phyloP scores from a whole-genome alignment of 202 grass and related monocot genomes.

The Miscanthus sacchariflorus region DNA sequence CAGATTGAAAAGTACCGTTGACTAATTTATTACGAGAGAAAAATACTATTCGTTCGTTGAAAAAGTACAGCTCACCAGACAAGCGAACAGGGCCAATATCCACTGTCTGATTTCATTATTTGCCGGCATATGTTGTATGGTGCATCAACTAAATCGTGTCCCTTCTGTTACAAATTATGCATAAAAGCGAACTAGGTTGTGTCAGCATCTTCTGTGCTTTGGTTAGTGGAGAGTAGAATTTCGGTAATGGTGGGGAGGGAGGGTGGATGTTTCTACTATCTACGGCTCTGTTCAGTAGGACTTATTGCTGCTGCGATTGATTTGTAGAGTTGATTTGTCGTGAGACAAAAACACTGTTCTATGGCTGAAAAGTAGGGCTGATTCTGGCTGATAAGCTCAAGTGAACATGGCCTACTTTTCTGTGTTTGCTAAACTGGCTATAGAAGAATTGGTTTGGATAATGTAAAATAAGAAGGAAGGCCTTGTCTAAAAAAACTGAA shows the following conservation, averaged over 20 bases:
- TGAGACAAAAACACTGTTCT: no score
- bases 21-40: no score
- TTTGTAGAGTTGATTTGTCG: no score
- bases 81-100: neutral
- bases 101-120: conserved; percentile 13
- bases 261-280: neutral
- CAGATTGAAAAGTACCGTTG: no score
- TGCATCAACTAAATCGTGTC: no score
- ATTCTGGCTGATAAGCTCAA: no score
- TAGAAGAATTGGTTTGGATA: neutral
- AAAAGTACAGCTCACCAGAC: no score
- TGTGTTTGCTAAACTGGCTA: neutral
- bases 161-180: no score
- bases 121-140: neutral
- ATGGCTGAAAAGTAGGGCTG: no score
- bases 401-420: no score
- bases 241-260: neutral
- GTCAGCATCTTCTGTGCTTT: neutral
- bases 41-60: no score
- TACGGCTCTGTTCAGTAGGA: neutral
- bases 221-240: neutral
- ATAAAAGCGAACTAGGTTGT: neutral
- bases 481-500: neutral
- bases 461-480: neutral
- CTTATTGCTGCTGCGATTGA: no score